Evolutionary conservation across 2,329 filamentous ascomycete genomes (phyloP), one percentile per base, ranked within the genome.

Genomic region (Stachybotrys echinatus): DNA sequence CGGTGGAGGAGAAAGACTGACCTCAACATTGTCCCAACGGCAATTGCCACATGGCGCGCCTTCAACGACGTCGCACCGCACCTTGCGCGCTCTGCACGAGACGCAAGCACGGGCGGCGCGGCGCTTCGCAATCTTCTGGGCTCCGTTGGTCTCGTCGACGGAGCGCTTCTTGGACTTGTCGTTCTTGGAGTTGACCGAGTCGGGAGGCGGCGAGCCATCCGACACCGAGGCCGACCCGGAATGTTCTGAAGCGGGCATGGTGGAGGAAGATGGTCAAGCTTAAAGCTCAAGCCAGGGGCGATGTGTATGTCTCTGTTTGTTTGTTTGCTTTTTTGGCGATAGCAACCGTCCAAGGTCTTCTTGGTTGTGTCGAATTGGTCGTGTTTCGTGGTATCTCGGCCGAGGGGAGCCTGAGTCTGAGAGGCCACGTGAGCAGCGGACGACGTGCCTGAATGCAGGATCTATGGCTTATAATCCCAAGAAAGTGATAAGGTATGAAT

Each of bases 1-100:
- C 23, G 50, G 51, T 42, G 50, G 45, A 21, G 42, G 31, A n/a
- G n/a, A 12, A 6, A 19, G 17, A 53, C 67, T 48, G 63, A 71
- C 68, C 63, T 89, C 84, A 51, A 90, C 85, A 64, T 88, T 84
- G 67, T 90, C 87, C 73, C 88, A 81, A 55, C 88, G 79, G 71
- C 90, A 95, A 69, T 95, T 95, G 50, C 88, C 91, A 68, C 90
- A 95, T 2, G 90, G 90, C 42, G 86, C 86, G 45, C 87, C 87
- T 68, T 95, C 90, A 52, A 94, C 90, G 50, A 96, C 91, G 73
- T 96, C 92, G 74, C 92, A 96, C 50, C 92, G 83, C 40, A 96
- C 92, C 68, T 96, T 96, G 64, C 92, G 84, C 50, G 88, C 85
- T 61, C 92, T 82, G 70, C 92, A 96, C 60, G 87, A 90, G 54